Conservation (phyloP, 2,329 filamentous ascomycete species). For the Venturia nashicola region DNA sequence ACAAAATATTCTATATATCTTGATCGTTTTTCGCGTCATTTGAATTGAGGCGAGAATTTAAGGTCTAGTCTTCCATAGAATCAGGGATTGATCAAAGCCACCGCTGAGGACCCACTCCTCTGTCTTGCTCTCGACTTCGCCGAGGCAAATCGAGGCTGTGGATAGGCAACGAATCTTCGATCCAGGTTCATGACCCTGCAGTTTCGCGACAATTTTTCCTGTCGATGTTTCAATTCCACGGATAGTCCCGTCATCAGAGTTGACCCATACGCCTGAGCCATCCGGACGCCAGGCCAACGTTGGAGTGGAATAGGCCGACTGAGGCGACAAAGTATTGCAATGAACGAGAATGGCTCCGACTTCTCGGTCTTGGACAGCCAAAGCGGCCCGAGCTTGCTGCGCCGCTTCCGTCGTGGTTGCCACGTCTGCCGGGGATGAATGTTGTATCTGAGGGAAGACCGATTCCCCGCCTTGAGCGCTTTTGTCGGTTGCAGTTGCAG, state of each 20-base stretch:
- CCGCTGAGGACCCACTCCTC: conserved; percentile 49
- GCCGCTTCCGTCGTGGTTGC: conserved; percentile 27
- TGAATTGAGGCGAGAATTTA: not conserved
- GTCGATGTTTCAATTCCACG: conserved; percentile 46
- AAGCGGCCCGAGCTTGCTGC: conserved; percentile 37
- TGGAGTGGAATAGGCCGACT: conserved; percentile 52
- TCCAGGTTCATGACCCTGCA: conserved; percentile 44
- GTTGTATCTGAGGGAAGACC: not conserved
- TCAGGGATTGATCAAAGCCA: conserved; percentile 49
- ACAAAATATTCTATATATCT: not conserved
- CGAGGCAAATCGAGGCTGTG: conserved; percentile 33
- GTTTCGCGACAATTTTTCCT: conserved; percentile 40
- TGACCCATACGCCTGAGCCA: conserved; percentile 50
- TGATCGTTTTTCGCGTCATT: not conserved
- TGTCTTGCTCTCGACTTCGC: conserved; percentile 15
- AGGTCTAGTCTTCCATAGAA: conserved; percentile 37
- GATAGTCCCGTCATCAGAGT: conserved; percentile 51
- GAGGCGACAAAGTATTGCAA: conserved; percentile 47
- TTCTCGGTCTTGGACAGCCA: conserved; percentile 42
- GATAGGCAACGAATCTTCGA: conserved; percentile 48
- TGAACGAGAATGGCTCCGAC: conserved; percentile 48
- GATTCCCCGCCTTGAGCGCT: conserved; percentile 11
- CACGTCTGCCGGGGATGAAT: not conserved
- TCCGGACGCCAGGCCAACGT: conserved; percentile 49
- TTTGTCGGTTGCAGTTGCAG: conserved; percentile 8